A percentile compares a stretch with the other conserved stretches of the same genome.
phyloP scores from a whole-genome alignment of 176 grass and related monocot species.

The Bonia amplexicaulis region DNA sequence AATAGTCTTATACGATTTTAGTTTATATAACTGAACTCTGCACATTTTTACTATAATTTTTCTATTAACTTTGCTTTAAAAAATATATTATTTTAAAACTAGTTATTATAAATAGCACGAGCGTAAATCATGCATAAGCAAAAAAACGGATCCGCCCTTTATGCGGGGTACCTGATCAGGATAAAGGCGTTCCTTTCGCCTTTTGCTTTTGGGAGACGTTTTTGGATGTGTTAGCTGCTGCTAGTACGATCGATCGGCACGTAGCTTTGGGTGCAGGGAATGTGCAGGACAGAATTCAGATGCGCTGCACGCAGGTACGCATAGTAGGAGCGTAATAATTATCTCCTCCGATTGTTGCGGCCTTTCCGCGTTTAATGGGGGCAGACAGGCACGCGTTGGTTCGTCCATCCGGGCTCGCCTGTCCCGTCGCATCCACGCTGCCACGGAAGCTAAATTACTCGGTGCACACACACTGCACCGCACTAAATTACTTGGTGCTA shows the following conservation, averaged over 20 bases:
- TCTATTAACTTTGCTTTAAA: no score
- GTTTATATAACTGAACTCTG: no score
- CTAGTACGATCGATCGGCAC: neutral
- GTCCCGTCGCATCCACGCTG: neutral
- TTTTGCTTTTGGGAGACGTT: neutral
- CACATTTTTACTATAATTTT: no score
- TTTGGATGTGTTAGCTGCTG: neutral
- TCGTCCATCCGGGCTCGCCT: neutral
- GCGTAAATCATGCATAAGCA: rapidly evolving
- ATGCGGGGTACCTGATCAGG: no score
- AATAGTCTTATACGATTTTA: no score
- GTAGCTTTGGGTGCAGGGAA: neutral
- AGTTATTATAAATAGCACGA: no score
- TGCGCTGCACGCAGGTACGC: neutral
- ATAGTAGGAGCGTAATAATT: neutral
- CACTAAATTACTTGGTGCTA: no score
- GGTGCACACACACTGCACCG: neutral
- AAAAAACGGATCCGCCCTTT: no score
- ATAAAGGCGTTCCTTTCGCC: neutral
- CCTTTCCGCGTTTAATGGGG: neutral
- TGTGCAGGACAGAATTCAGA: neutral
- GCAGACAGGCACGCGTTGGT: neutral
- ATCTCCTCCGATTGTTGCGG: neutral
- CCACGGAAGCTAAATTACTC: neutral
- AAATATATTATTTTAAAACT: no score